These are phyloP conservation scores for Picocystis sp. DNA, from an alignment of 163 green algal species.

Conservation along the genomic window DNA sequence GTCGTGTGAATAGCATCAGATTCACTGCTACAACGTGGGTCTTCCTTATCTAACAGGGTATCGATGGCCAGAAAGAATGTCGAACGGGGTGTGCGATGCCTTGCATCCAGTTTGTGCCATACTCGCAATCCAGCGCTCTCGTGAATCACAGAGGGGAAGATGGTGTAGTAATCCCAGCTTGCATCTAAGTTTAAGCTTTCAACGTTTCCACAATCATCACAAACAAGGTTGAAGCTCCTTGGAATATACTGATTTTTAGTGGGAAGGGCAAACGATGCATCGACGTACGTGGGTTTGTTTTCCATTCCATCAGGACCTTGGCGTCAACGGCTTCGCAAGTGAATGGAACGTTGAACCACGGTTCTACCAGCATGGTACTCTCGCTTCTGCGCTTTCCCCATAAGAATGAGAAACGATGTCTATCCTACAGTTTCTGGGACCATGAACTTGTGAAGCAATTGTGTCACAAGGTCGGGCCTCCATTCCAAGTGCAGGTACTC, in stretches of 20 bases:
- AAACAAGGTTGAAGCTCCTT: too few relatives aligned
- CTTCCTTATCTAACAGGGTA: conserved; percentile 18
- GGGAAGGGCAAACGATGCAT: too few relatives aligned
- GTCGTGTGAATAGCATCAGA: conserved; percentile 44
- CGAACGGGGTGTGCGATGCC: conserved; percentile 45
- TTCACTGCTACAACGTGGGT: conserved; percentile 19
- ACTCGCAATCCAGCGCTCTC: conserved; percentile 38
- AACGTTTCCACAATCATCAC: too few relatives aligned
- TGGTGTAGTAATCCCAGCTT: background rate
- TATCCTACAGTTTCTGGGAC: conserved; percentile 22
- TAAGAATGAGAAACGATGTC: conserved; percentile 47
- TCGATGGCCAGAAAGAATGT: conserved; percentile 40
- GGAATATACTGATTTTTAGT: too few relatives aligned
- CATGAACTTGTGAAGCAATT: conserved; percentile 18
- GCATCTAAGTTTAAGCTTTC: too few relatives aligned
- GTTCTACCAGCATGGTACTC: conserved; percentile 28
- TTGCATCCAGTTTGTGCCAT: conserved; percentile 66
- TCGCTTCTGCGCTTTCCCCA: background rate
- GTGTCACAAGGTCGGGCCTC: conserved; percentile 29
- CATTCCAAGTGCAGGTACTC: conserved; percentile 46
- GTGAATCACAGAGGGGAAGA: background rate
- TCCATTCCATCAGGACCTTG: too few relatives aligned
- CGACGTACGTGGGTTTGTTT: too few relatives aligned
- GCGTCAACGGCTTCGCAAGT: background rate
- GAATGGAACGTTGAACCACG: conserved; percentile 63